phyloP scores from a whole-genome alignment of 2,329 filamentous ascomycete species.

The Penicillium concentricum region DNA sequence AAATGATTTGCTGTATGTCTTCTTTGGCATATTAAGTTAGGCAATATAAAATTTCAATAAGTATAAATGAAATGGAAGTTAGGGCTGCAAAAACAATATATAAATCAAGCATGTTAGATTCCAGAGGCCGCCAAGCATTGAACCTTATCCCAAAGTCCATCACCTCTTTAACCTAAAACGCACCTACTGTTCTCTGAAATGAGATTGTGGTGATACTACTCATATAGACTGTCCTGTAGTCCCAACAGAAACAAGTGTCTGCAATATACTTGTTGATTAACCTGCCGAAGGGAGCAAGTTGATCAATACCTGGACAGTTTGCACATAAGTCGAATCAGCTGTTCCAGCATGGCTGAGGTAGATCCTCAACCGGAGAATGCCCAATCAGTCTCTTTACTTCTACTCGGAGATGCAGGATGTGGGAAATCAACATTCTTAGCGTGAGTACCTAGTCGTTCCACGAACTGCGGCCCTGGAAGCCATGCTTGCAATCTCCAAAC shows the following conservation, averaged over 20 bases:
- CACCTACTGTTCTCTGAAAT: not conserved
- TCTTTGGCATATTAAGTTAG: fast-evolving
- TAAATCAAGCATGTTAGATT: not conserved
- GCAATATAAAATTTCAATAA: not conserved
- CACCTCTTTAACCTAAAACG: not conserved
- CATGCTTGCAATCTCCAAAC: not conserved
- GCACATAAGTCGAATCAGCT: not conserved
- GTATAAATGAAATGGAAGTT: not conserved
- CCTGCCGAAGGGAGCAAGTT: not conserved
- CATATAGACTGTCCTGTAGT: not conserved
- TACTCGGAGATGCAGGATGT: constrained; percentile 59
- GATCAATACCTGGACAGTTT: not conserved
- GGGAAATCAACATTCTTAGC: constrained; percentile 64
- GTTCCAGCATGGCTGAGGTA: constrained; percentile 8
- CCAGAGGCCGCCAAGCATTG: constrained; percentile 1
- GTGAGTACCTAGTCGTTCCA: constrained; percentile 44
- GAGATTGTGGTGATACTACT: not conserved
- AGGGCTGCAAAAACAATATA: not conserved
- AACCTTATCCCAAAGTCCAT: not conserved
- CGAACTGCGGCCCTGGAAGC: too few species aligned
- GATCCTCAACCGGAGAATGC: constrained; percentile 4
- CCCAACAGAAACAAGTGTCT: not conserved
- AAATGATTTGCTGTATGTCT: fast-evolving
- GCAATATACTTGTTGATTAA: not conserved
- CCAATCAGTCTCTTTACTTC: constrained; percentile 45